Conservation (phyloP, 2,329 filamentous ascomycete species). For the Penicillium aurantiogriseum region DNA sequence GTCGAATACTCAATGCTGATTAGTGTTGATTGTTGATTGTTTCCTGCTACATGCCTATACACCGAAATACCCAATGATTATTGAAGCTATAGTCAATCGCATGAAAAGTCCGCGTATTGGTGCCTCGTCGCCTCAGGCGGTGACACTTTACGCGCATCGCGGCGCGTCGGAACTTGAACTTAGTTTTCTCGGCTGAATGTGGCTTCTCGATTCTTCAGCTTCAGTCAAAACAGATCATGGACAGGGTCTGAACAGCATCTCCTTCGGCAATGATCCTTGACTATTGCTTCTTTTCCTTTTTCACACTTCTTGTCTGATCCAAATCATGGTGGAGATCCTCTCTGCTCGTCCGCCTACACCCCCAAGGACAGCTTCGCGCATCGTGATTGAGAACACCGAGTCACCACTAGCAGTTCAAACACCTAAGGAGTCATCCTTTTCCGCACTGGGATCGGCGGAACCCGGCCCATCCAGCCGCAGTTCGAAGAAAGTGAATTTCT, state of each 20-base stretch:
- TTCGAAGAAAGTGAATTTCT: conserved; percentile 63
- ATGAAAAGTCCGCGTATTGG: neutral
- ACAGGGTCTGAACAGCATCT: neutral
- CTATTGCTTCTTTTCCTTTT: conserved; percentile 12
- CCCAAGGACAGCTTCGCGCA: conserved; percentile 45
- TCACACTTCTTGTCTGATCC: conserved; percentile 14
- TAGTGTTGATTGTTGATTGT: neutral
- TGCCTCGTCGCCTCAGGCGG: conserved; percentile 28
- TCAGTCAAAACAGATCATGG: conserved; percentile 2
- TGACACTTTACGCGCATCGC: conserved; percentile 37
- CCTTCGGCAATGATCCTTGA: conserved; percentile 32
- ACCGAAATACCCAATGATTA: neutral
- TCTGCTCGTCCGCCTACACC: conserved; percentile 57
- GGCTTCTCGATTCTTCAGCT: conserved; percentile 6
- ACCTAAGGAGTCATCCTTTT: conserved; percentile 47
- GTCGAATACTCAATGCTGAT: neutral
- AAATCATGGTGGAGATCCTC: conserved; percentile 47
- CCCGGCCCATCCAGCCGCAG: conserved; percentile 37
- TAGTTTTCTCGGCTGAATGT: conserved; percentile 17
- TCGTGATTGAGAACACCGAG: conserved; percentile 37
- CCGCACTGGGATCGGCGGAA: conserved; percentile 37
- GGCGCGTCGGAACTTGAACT: conserved; percentile 16
- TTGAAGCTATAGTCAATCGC: neutral
- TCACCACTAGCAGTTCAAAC: conserved; percentile 35
- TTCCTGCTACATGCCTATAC: neutral